phyloP scores from a whole-genome alignment of 495 filamentous ascomycete species.

The Tuber brumale region DNA sequence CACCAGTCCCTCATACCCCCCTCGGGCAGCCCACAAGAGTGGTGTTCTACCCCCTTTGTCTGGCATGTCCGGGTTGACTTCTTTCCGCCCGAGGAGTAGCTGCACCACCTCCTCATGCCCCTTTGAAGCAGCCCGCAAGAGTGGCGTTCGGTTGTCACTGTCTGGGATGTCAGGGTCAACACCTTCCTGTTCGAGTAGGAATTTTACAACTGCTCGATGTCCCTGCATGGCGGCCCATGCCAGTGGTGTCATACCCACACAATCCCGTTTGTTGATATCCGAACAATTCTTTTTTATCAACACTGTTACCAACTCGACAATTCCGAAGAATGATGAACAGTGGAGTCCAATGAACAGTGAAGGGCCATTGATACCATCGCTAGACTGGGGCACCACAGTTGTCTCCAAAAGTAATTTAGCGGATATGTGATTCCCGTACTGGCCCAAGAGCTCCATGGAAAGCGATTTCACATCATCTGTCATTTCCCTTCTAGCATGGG shows the following conservation, averaged over 20 bases:
- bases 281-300: background rate
- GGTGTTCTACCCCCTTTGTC: no score
- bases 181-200: constrained; percentile 9
- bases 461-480: background rate
- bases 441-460: background rate
- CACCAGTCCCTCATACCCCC: background rate
- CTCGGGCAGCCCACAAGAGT: no score
- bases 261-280: background rate
- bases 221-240: constrained; percentile 40
- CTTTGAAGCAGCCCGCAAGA: constrained; percentile 42
- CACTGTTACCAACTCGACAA: background rate
- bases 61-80: no score
- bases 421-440: background rate
- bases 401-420: background rate
- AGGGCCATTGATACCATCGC: background rate
- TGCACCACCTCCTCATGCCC: constrained; percentile 42
- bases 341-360: background rate
- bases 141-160: constrained; percentile 27
- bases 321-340: background rate
- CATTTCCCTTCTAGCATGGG: background rate
- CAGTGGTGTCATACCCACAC: constrained; percentile 17
- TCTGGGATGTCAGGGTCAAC: background rate
- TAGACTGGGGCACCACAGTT: background rate
- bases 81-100: constrained; percentile 15
- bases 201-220: constrained; percentile 27